Evolutionary conservation across 2,329 filamentous ascomycete genomes (phyloP).

Genomic region (Zopfia rhizophila): DNA sequence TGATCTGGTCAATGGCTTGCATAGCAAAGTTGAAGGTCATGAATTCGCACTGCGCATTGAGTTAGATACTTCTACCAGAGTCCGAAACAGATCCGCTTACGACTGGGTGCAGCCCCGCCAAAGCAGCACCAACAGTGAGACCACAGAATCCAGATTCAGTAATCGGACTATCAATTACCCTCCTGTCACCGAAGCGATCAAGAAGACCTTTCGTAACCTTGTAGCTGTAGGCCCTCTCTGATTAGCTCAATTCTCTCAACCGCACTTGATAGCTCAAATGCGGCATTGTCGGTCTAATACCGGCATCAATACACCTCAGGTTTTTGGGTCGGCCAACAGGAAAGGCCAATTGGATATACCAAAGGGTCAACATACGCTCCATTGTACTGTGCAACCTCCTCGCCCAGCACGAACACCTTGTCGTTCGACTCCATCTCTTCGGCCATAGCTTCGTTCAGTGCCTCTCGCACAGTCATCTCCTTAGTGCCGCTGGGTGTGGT

Average conservation of each 20-base stretch:
- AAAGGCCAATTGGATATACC: constrained; percentile 18
- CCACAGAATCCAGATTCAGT: constrained; percentile 96
- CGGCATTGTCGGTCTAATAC: neutral
- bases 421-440: constrained; percentile 95
- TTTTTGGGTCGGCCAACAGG: neutral
- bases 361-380: constrained; percentile 73
- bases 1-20: constrained; percentile 99
- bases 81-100: constrained; percentile 63
- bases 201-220: constrained; percentile 98
- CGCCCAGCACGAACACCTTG: constrained; percentile 95
- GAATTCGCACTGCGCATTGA: constrained; percentile 82
- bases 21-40: constrained; percentile 99
- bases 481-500: constrained; percentile 73
- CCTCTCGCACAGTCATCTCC: constrained; percentile 97
- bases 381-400: constrained; percentile 99
- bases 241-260: constrained; percentile 48
- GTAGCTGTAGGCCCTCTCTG: constrained; percentile 68
- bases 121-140: constrained; percentile 91
- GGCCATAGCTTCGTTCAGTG: constrained; percentile 95
- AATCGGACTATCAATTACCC: constrained; percentile 98
- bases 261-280: neutral
- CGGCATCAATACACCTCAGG: neutral
- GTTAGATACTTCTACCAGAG: constrained; percentile 22
- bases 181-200: constrained; percentile 96
- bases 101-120: constrained; percentile 92